Evolutionary conservation across 441 rosid species (phyloP).

Genomic region (Capsella rubella): DNA sequence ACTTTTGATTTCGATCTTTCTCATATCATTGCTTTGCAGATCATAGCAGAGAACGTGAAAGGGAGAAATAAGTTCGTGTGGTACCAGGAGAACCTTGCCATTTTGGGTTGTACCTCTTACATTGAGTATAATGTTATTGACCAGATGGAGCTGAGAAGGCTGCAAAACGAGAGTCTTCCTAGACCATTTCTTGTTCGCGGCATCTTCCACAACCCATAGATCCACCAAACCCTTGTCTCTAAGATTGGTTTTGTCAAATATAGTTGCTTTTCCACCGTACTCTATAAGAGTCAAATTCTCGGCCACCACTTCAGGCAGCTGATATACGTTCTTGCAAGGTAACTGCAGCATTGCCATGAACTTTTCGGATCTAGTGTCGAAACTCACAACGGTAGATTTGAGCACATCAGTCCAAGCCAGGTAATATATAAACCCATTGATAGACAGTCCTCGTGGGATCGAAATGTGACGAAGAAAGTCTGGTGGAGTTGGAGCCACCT

Average conservation of each 20-base stretch:
- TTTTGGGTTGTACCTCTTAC: background rate
- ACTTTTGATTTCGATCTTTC: background rate
- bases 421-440: no score
- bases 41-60: background rate
- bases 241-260: background rate
- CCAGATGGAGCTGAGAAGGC: background rate
- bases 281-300: background rate
- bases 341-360: no score
- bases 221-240: background rate
- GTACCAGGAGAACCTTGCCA: background rate
- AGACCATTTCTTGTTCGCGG: background rate
- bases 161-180: constrained; percentile 2
- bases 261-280: background rate
- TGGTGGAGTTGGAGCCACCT: no score
- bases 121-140: background rate
- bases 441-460: no score
- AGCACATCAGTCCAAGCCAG: no score
- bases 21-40: background rate
- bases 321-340: no score
- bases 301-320: no score
- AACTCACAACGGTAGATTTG: no score
- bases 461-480: no score
- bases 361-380: no score
- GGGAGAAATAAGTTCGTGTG: background rate
- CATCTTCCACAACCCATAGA: background rate